These are phyloP conservation scores for Haberlea rhodopensis DNA, from an alignment of 257 asterid species.

Conservation along the genomic window DNA sequence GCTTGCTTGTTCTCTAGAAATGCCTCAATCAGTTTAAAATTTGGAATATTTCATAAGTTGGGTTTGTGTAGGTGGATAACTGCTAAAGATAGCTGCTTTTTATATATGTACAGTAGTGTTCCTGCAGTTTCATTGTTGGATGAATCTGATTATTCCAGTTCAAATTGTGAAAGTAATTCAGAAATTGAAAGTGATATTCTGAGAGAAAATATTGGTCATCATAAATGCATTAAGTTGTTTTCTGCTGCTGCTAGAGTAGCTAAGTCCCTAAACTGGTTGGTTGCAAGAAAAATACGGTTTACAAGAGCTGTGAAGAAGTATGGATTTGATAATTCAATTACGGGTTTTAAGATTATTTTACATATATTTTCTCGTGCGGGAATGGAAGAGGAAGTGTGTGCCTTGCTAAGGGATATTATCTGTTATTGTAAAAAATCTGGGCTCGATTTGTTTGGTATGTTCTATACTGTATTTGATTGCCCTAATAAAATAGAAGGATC, in stretches of 20 bases:
- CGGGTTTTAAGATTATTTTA: slow-evolving; percentile 39
- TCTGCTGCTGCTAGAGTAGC: slow-evolving; percentile 46
- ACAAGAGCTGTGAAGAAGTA: slow-evolving; percentile 36
- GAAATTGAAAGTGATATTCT: slow-evolving; percentile 28
- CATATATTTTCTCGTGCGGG: slow-evolving; percentile 45
- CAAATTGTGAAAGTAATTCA: slow-evolving; percentile 36
- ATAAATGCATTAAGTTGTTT: slow-evolving; percentile 29
- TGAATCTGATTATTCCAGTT: slow-evolving; percentile 42
- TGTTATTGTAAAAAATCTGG: slow-evolving; percentile 32
- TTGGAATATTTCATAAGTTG: slow-evolving; percentile 24
- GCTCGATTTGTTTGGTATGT: slow-evolving; percentile 39
- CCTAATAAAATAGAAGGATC: slow-evolving; percentile 29
- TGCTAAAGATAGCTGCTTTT: slow-evolving; percentile 24
- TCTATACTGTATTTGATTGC: slow-evolving; percentile 28
- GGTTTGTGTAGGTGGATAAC: slow-evolving; percentile 22
- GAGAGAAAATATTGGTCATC: slow-evolving; percentile 22
- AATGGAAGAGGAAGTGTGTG: slow-evolving; percentile 45
- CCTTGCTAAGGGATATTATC: slow-evolving; percentile 44
- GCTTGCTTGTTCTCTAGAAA: slow-evolving; percentile 35
- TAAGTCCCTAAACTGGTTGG: slow-evolving; percentile 52
- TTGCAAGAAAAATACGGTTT: slow-evolving; percentile 37
- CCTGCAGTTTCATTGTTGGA: slow-evolving; percentile 37
- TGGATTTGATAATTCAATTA: slow-evolving; percentile 40
- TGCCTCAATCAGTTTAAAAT: slow-evolving; percentile 25
- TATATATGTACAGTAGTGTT: slow-evolving; percentile 33